A percentile compares a stretch with the other conserved stretches of the same genome.
Evolutionary conservation across 495 filamentous ascomycete genomes (phyloP).

Genomic region (Penicillium pulvis): DNA sequence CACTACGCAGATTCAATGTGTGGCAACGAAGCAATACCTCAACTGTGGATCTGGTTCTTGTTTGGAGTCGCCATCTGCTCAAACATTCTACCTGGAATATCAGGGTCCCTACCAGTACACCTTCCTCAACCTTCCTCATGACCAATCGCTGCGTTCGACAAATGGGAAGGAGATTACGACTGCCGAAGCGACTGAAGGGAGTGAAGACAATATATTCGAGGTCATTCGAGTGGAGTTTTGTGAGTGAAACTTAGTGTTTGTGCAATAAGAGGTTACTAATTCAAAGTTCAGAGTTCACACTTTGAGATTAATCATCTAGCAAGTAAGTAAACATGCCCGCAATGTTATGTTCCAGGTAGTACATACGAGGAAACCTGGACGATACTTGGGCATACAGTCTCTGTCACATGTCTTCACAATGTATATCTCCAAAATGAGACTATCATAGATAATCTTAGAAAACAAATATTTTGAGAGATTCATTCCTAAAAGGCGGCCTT

Average conservation of each 20-base stretch:
- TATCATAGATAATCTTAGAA: too few species aligned
- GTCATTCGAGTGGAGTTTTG: conserved; percentile 1
- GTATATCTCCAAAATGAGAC: too few species aligned
- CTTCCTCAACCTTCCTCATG: background rate
- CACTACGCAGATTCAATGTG: background rate
- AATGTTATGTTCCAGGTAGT: background rate
- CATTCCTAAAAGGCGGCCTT: too few species aligned
- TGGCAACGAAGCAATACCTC: background rate
- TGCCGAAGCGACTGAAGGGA: background rate
- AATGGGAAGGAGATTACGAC: background rate
- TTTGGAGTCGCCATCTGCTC: background rate
- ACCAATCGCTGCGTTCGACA: background rate
- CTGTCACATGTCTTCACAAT: too few species aligned
- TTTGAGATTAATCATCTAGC: background rate
- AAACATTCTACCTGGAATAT: background rate
- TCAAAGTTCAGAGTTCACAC: background rate
- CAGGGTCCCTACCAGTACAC: background rate
- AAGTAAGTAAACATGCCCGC: background rate
- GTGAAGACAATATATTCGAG: background rate
- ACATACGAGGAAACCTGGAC: background rate
- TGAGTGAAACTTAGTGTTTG: background rate
- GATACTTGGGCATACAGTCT: too few species aligned
- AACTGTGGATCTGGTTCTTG: background rate
- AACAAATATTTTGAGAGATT: too few species aligned
- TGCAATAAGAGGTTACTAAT: background rate